Conservation (phyloP, 2,329 filamentous ascomycete genomes). For the Ophiostoma himal-ulmi region DNA sequence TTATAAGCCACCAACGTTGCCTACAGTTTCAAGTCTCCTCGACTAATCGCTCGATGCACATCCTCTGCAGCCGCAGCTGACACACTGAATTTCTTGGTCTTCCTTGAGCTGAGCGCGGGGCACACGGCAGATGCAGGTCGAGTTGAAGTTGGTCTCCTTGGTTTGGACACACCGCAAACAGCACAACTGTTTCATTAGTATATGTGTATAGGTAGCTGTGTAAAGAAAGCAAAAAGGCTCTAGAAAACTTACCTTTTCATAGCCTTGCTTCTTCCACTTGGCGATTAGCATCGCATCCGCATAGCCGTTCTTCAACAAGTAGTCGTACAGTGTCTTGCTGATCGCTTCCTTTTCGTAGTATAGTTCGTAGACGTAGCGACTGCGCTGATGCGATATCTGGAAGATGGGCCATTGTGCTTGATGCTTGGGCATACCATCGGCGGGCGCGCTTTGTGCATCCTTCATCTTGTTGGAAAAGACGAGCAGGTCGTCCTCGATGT, state of each 20-base stretch:
- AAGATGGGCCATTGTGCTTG: constrained; percentile 97
- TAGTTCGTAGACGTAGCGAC: constrained; percentile 89
- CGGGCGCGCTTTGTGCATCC: constrained; percentile 86
- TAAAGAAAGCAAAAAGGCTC: no score
- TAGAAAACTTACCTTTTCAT: constrained; percentile 72
- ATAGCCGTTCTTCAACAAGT: constrained; percentile 92
- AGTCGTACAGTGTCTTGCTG: constrained; percentile 86
- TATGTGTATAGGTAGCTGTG: not conserved
- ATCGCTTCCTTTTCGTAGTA: constrained; percentile 99
- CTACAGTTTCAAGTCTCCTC: not conserved
- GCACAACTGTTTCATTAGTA: constrained; percentile 59
- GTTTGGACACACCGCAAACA: constrained; percentile 95
- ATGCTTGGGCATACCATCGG: constrained; percentile 71
- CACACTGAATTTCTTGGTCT: constrained; percentile 83
- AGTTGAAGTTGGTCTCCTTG: constrained; percentile 99
- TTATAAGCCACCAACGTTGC: not conserved
- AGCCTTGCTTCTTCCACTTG: constrained; percentile 99
- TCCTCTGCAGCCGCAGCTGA: constrained; percentile 88
- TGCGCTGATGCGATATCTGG: constrained; percentile 90
- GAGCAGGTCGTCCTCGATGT: constrained; percentile 80
- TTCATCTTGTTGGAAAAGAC: constrained; percentile 90
- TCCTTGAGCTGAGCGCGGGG: constrained; percentile 86
- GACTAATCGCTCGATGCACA: constrained; percentile 49
- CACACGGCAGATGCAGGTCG: constrained; percentile 94
- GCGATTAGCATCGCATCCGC: constrained; percentile 93